These are phyloP conservation scores for Crepidotus variabilis DNA, from an alignment of 768 basidiomycete species.

Conservation along the genomic window DNA sequence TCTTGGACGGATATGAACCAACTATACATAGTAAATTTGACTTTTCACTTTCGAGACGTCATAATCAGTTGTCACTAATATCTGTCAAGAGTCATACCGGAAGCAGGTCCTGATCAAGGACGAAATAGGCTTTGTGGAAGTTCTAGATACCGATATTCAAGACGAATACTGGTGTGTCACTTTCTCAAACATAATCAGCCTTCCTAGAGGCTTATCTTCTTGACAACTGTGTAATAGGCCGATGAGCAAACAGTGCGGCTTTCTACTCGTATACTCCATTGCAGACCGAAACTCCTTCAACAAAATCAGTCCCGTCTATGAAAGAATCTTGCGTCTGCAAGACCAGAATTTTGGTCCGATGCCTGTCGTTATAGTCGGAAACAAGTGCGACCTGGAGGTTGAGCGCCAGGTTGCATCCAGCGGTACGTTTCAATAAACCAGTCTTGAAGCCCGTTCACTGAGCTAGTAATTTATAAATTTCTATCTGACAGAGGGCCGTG, in stretches of 20 bases:
- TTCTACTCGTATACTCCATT: conserved; percentile 96
- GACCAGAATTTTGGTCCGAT: conserved; percentile 78
- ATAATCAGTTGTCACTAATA: background rate
- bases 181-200: background rate
- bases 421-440: conserved; percentile 43
- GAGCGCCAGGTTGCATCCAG: conserved; percentile 95
- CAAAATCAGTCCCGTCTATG: conserved; percentile 93
- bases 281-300: conserved; percentile 97
- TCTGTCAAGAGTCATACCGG: conserved; percentile 78
- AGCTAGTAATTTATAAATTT: background rate
- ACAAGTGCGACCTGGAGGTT: conserved; percentile 94
- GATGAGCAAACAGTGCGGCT: conserved; percentile 98
- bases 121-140: conserved; percentile 90
- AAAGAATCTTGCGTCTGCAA: conserved; percentile 94
- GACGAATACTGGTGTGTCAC: conserved; percentile 89
- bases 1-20: conserved; percentile 90
- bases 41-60: background rate
- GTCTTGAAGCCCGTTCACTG: background rate
- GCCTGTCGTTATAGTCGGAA: conserved; percentile 93
- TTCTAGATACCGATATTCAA: conserved; percentile 96
- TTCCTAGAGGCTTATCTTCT: background rate
- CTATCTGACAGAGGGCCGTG: conserved; percentile 76
- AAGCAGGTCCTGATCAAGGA: conserved; percentile 97
- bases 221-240: conserved; percentile 47
- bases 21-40: conserved; percentile 76